Conservation (phyloP, 1,284 basidiomycete species). For the Pyrrhoderma noxium region DNA sequence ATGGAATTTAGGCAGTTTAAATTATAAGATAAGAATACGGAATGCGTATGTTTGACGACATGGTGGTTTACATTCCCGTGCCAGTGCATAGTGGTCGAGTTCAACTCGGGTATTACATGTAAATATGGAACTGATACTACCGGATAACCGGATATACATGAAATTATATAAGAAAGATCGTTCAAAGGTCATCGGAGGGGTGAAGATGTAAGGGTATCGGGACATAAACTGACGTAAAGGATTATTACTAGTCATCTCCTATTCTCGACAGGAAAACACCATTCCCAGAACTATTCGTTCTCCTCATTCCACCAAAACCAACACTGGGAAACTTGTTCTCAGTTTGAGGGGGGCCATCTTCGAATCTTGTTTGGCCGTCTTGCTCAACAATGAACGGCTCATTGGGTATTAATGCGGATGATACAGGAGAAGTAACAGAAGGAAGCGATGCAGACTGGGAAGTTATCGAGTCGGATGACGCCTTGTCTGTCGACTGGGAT, state of each 20-base stretch:
- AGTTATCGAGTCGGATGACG: constrained; percentile 26
- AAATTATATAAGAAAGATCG: too few relatives aligned
- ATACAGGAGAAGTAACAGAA: constrained; percentile 9
- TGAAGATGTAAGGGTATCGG: too few relatives aligned
- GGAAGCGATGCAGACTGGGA: constrained; percentile 27
- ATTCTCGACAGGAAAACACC: constrained; percentile 18
- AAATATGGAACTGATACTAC: too few relatives aligned
- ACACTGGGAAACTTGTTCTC: constrained; percentile 13
- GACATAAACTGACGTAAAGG: too few relatives aligned
- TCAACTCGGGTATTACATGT: too few relatives aligned
- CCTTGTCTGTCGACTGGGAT: constrained; percentile 24
- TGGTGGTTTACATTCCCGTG: too few relatives aligned
- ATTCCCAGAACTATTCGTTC: constrained; percentile 16
- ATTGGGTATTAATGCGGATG: neutral
- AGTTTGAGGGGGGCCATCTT: neutral
- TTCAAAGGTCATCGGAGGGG: too few relatives aligned
- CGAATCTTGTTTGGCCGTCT: neutral
- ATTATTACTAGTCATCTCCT: constrained; percentile 16
- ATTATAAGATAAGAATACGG: too few relatives aligned
- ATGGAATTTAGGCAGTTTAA: too few relatives aligned
- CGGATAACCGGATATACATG: too few relatives aligned
- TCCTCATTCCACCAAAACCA: constrained; percentile 16
- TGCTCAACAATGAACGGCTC: constrained; percentile 14
- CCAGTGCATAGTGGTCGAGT: too few relatives aligned
- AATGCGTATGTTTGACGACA: too few relatives aligned